A percentile compares a stretch with the other conserved stretches of the same genome.
Evolutionary conservation across 1,139 yeast genomes (phyloP).

Genomic region (Yamadazyma jaroonii): DNA sequence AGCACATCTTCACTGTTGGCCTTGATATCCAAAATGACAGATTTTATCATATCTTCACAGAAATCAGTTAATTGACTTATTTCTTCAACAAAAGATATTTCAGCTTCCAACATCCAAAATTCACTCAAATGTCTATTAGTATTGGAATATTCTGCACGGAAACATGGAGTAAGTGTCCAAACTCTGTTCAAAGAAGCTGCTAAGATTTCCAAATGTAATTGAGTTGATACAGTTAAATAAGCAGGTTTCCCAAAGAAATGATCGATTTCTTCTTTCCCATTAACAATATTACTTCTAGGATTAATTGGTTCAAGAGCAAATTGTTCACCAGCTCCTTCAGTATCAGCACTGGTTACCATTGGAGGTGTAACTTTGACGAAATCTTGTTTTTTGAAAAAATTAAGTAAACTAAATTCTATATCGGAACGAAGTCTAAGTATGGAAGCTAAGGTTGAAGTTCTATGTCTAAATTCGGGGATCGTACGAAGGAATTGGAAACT

Average conservation of each 20-base stretch:
- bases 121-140: conserved; percentile 91
- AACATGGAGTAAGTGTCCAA: conserved; percentile 90
- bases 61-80: conserved; percentile 62
- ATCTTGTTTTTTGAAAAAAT: conserved; percentile 51
- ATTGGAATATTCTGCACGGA: conserved; percentile 89
- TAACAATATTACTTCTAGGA: conserved; percentile 10
- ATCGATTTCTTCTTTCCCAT: conserved; percentile 18
- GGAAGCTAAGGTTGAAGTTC: conserved; percentile 63
- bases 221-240: conserved; percentile 86
- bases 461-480: conserved; percentile 75
- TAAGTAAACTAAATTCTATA: conserved; percentile 52
- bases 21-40: conserved; percentile 41
- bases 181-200: conserved; percentile 75
- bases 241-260: conserved; percentile 66
- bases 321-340: conserved; percentile 97
- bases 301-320: conserved; percentile 50
- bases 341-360: conserved; percentile 80
- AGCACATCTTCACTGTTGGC: conserved; percentile 42
- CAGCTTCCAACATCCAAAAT: conserved; percentile 98
- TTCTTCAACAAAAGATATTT: conserved; percentile 62
- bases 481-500: conserved; percentile 62
- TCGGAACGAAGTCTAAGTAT: conserved; percentile 70
- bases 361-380: conserved; percentile 85
- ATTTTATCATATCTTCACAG: conserved; percentile 67
- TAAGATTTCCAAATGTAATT: conserved; percentile 82